Evolutionary conservation across 495 filamentous ascomycete species (phyloP).

Genomic region (Achaetomiella virescens): DNA sequence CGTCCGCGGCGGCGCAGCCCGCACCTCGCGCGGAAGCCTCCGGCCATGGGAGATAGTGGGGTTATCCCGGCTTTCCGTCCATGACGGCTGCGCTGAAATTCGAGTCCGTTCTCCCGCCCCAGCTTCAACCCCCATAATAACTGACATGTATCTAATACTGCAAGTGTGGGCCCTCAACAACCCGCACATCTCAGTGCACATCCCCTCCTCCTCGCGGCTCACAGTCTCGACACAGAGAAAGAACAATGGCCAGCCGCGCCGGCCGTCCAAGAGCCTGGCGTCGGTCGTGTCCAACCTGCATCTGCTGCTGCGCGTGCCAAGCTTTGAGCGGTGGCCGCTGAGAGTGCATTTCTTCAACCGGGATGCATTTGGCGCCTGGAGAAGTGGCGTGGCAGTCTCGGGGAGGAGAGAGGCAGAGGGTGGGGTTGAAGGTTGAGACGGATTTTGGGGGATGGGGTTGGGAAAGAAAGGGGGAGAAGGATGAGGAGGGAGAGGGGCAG

Average conservation of each 20-base stretch:
- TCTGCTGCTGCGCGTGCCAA: slow-evolving; percentile 66
- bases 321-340: slow-evolving; percentile 78
- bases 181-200: slow-evolving; percentile 66
- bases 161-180: slow-evolving; percentile 90
- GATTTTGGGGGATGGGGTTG: slow-evolving; percentile 38
- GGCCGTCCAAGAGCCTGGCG: slow-evolving; percentile 52
- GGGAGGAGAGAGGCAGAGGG: slow-evolving; percentile 41
- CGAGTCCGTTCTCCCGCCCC: slow-evolving; percentile 51
- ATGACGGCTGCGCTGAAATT: slow-evolving; percentile 87
- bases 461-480: background rate
- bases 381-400: slow-evolving; percentile 44
- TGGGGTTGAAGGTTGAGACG: slow-evolving; percentile 48
- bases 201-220: slow-evolving; percentile 52
- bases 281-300: slow-evolving; percentile 70
- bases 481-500: slow-evolving; percentile 1
- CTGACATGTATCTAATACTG: background rate
- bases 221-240: slow-evolving; percentile 33
- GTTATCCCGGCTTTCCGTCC: slow-evolving; percentile 81
- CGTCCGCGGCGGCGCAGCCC: slow-evolving; percentile 67
- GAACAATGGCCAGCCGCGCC: slow-evolving; percentile 38
- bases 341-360: slow-evolving; percentile 69
- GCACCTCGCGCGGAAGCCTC: slow-evolving; percentile 58
- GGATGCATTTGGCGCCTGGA: slow-evolving; percentile 62
- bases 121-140: background rate
- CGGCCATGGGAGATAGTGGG: slow-evolving; percentile 92